phyloP scores from a whole-genome alignment of 176 grass and related monocot species.

The Oryza glaberrima region DNA sequence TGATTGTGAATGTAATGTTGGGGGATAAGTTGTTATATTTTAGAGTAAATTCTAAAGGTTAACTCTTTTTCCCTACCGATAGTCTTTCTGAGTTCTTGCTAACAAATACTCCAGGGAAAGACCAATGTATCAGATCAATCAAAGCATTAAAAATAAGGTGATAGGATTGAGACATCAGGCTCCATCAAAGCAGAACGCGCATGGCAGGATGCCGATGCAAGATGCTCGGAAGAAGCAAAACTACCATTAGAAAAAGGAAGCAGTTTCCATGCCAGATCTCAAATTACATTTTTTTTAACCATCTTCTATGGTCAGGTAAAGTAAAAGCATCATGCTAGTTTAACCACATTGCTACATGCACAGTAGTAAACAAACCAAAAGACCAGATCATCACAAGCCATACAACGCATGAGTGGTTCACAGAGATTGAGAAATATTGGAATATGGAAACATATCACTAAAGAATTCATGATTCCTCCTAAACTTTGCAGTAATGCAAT shows the following conservation, averaged over 20 bases:
- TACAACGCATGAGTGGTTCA: neutral
- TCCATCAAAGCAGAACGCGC: neutral
- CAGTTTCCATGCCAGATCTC: slow-evolving; percentile 59
- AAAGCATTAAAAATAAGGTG: neutral
- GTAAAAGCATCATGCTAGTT: slow-evolving; percentile 25
- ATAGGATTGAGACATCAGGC: neutral
- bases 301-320: slow-evolving; percentile 32
- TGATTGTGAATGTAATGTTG: no score
- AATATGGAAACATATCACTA: neutral
- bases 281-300: slow-evolving; percentile 29
- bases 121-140: neutral
- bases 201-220: slow-evolving; percentile 8
- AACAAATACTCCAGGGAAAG: neutral
- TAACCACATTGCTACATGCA: slow-evolving; percentile 13
- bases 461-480: slow-evolving; percentile 4
- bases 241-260: slow-evolving; percentile 55
- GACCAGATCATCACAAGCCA: neutral
- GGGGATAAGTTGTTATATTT: no score
- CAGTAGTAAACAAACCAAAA: slow-evolving; percentile 32
- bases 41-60: no score
- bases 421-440: neutral
- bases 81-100: neutral
- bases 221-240: slow-evolving; percentile 45
- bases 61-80: neutral
- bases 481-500: neutral